Base-by-base conservation (phyloP, 768 basidiomycete genomes). In the Lactarius sp. region DNA sequence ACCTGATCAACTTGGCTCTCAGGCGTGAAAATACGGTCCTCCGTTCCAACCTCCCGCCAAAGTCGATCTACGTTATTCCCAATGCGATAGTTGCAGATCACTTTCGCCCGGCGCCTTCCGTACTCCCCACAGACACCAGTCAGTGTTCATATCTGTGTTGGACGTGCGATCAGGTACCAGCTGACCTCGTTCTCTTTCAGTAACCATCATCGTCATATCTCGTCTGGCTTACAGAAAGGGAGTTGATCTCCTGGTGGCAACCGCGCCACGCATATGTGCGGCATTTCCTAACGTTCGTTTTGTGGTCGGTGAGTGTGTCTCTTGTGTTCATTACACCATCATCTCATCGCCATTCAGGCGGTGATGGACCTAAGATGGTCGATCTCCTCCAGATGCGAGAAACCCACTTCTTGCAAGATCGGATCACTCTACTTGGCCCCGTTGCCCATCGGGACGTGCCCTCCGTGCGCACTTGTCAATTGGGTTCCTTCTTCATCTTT, bases 1-100 rank as follows among this genome's bases (percentile, higher is more conserved):
- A 16, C 8, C 8, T 27, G 47, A 20, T 22, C 1, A 18, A 49
- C 46, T 16, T 31, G 22, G 20, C 36, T n/a, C 49, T 20, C 69
- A 98, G 96, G 31, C 92, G 95, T n/a, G 97, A 98, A 76, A 99
- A 98, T 66, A 98, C 95, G 0, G 92, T 95, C 3, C 80, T 99
- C 1, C 81, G 97, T 6, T 93, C 90, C 1, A 81, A 89, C 50
- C 76, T 97, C 2, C 60, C 59, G 37, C 82, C 81, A 0, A 71
- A 78, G 18, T 84, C 83, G 41, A 87, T 94, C 16, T 90, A 94
- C 70, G 96, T 98, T 2, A 96, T 99, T 34, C 97, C 97, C 3
- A 98, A 94, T 64, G 87, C 97, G 0, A 76, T 99, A 13, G 84
- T 95, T 9, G 85, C 94, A 0, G 89, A 92, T 33, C 85, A 89